Conservation (phyloP, 371 early-diverging fungal species). For the Cokeromyces recurvatus region DNA sequence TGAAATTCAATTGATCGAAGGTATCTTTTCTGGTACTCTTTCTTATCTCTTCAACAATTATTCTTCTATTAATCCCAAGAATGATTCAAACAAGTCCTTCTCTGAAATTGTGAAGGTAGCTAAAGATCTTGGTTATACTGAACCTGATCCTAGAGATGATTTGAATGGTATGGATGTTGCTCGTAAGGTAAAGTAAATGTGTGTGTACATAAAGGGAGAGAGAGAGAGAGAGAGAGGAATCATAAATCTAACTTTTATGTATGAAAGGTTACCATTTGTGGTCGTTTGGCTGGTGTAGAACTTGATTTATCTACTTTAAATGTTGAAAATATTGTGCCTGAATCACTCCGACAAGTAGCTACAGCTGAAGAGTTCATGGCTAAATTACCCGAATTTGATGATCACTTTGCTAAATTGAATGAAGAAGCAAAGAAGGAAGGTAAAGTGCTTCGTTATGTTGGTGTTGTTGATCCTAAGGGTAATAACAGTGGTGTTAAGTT, state of each 20-base stretch:
- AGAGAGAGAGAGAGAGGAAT: too few relatives aligned
- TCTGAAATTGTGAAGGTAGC: slow-evolving; percentile 88
- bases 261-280: slow-evolving; percentile 80
- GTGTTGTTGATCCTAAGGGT: slow-evolving; percentile 72
- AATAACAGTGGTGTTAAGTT: slow-evolving; percentile 75
- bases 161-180: slow-evolving; percentile 98
- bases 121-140: slow-evolving; percentile 93
- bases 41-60: slow-evolving; percentile 95
- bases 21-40: slow-evolving; percentile 95
- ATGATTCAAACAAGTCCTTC: slow-evolving; percentile 56
- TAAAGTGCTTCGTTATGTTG: slow-evolving; percentile 89
- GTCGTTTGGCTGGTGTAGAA: slow-evolving; percentile 82
- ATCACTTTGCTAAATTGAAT: slow-evolving; percentile 78
- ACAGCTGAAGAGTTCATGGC: slow-evolving; percentile 81
- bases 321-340: slow-evolving; percentile 94
- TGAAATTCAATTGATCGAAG: slow-evolving; percentile 86
- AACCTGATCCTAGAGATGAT: slow-evolving; percentile 98
- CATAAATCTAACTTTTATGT: too few relatives aligned
- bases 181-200: slow-evolving; percentile 65
- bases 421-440: slow-evolving; percentile 64
- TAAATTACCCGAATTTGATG: slow-evolving; percentile 79
- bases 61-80: slow-evolving; percentile 54
- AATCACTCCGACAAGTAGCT: slow-evolving; percentile 61
- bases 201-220: too few relatives aligned
- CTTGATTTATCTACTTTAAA: slow-evolving; percentile 71